phyloP scores from a whole-genome alignment of 805 yeast species.

The Candida sonorensis region DNA sequence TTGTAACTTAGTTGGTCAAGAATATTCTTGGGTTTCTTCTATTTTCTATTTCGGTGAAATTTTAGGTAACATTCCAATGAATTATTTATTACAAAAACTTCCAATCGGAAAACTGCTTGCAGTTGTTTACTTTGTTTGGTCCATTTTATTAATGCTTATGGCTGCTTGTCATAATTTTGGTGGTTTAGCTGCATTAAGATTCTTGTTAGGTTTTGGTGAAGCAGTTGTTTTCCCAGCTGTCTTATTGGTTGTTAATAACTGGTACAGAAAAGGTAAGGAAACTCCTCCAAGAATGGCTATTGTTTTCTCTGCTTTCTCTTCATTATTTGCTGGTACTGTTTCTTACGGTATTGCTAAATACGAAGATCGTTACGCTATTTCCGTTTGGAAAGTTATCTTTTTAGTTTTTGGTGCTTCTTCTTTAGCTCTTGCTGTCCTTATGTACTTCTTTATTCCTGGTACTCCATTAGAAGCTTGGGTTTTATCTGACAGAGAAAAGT shows the following conservation, averaged over 20 bases:
- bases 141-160: constrained; percentile 34
- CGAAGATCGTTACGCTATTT: constrained; percentile 17
- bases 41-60: constrained; percentile 44
- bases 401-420: constrained; percentile 50
- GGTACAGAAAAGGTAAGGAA: constrained; percentile 38
- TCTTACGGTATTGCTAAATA: constrained; percentile 26
- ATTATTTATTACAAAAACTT: constrained; percentile 34
- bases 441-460: constrained; percentile 39
- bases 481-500: constrained; percentile 39
- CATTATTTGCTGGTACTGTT: constrained; percentile 19
- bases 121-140: constrained; percentile 34
- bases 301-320: constrained; percentile 38
- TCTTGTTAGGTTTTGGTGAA: constrained; percentile 45
- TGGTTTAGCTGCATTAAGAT: constrained; percentile 38
- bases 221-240: constrained; percentile 48
- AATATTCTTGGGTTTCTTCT: constrained; percentile 45
- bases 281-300: constrained; percentile 36
- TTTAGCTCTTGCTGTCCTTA: constrained; percentile 26
- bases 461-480: constrained; percentile 44
- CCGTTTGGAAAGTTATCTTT: constrained; percentile 44
- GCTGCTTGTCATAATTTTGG: constrained; percentile 36
- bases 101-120: constrained; percentile 33
- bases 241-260: constrained; percentile 45
- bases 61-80: constrained; percentile 35
- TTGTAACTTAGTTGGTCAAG: constrained; percentile 35